phyloP scores from a whole-genome alignment of 805 yeast genomes.

The Suhomyces xylopsoci region DNA sequence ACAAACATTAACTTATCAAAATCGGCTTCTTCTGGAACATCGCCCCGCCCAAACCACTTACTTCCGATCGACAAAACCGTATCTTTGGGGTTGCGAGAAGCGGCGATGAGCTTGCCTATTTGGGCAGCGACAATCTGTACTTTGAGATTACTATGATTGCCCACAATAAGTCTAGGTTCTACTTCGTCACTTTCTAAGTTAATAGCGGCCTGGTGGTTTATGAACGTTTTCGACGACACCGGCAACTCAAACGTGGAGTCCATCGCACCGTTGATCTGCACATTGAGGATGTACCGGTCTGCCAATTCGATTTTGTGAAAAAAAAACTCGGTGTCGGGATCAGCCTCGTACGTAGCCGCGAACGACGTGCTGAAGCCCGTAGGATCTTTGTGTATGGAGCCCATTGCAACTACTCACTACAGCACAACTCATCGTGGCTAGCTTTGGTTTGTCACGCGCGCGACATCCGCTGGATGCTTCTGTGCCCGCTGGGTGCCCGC shows the following conservation, averaged over 20 bases:
- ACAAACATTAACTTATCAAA: slow-evolving; percentile 47
- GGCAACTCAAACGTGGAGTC: slow-evolving; percentile 45
- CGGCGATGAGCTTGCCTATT: slow-evolving; percentile 41
- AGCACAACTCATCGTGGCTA: too few relatives aligned
- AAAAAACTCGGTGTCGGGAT: slow-evolving; percentile 7
- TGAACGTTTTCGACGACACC: slow-evolving; percentile 17
- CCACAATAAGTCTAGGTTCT: slow-evolving; percentile 46
- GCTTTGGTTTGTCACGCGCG: background rate
- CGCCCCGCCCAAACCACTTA: slow-evolving; percentile 43
- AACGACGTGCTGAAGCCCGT: slow-evolving; percentile 10
- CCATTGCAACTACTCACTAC: background rate
- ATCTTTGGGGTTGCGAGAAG: slow-evolving; percentile 32
- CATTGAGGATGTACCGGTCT: slow-evolving; percentile 37
- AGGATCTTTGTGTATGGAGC: slow-evolving; percentile 2
- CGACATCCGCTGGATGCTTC: background rate
- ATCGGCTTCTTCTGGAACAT: slow-evolving; percentile 29
- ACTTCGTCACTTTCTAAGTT: slow-evolving; percentile 21
- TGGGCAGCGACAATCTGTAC: slow-evolving; percentile 49
- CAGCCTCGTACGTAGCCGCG: slow-evolving; percentile 2
- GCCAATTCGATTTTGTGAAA: slow-evolving; percentile 31
- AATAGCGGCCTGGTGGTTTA: slow-evolving; percentile 10
- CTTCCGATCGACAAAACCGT: slow-evolving; percentile 46
- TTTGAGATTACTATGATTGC: slow-evolving; percentile 46
- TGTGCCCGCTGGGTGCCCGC: background rate
- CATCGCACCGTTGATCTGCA: slow-evolving; percentile 44